Evolutionary conservation across 345 rosid species (phyloP), one percentile per base, ranked within the genome.

Genomic region (Linum usitatissimum): DNA sequence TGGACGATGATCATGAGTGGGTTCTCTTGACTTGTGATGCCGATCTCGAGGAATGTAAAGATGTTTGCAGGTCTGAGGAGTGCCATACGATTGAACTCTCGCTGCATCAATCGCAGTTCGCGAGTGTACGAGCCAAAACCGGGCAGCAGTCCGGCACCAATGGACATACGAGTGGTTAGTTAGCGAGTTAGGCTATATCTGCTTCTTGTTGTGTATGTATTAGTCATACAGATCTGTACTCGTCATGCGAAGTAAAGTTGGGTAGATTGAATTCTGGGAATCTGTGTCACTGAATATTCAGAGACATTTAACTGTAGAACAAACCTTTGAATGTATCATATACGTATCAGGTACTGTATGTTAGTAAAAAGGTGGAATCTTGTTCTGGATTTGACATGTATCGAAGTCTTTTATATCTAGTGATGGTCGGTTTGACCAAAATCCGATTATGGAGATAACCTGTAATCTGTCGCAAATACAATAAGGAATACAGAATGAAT

Each of bases 41-140:
- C 7, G 63, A 60, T 60, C 63, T 60, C 39, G 63, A 60, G 38
- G 63, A 60, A 40, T 60, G 63, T 40, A 60, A 60, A 38, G 63
- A 60, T 2, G 19, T 60, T 17, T 60, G 17, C 63, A 60, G 45
- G 63, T 31, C 20, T 6, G 36, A 17, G 1, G 3, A n/a, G 48
- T 8, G 63, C 48, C 45, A 60, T 17, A 34, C 23, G 6, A 60
- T 60, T 20, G 34, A 34, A n/a, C 36, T 60, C 6, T 60, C 49
- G 5, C 21, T 60, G 14, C 63, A 60, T 17, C 49, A 18, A 4
- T 45, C 51, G 13, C 38, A 45, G 2, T 23, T 23, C 28, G 28
- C 28, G 28, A 23, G 28, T 23, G 28, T 23, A 23, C 28, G 1
- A 10, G 51, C 51, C 17, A 45, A 45, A 15, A 45, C 15, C 51